Evolutionary conservation across 257 asterid genomes (phyloP).

Genomic region (Solanum rostratum): DNA sequence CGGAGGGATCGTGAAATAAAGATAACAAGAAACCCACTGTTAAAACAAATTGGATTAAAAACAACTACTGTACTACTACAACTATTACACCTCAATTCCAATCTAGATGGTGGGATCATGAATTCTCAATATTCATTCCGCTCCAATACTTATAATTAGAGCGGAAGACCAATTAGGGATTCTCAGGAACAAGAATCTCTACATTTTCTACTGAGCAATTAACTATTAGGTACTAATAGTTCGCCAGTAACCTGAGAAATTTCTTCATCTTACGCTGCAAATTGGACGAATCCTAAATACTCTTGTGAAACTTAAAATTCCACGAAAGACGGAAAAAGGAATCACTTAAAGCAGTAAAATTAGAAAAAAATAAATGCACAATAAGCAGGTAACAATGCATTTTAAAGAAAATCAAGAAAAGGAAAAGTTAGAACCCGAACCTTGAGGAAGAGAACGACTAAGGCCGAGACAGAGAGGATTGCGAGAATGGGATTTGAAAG

Average conservation of each 20-base stretch:
- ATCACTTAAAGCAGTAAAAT: neutral
- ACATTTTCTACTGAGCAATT: neutral
- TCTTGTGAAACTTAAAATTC: neutral
- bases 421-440: slow-evolving; percentile 10
- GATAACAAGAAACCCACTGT: neutral
- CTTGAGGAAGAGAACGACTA: slow-evolving; percentile 62
- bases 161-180: neutral
- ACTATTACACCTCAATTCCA: neutral
- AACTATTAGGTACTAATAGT: neutral
- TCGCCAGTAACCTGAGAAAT: neutral
- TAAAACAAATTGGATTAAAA: neutral
- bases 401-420: neutral
- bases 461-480: slow-evolving; percentile 82
- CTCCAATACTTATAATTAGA: neutral
- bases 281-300: neutral
- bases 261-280: neutral
- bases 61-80: neutral
- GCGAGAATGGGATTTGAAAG: slow-evolving; percentile 47
- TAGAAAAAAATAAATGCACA: neutral
- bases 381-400: neutral
- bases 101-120: neutral
- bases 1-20: neutral
- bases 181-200: neutral
- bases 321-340: neutral
- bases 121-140: neutral